Base-by-base conservation (phyloP, 176 grass and related monocot species). In the Rhynchospora breviuscula region DNA sequence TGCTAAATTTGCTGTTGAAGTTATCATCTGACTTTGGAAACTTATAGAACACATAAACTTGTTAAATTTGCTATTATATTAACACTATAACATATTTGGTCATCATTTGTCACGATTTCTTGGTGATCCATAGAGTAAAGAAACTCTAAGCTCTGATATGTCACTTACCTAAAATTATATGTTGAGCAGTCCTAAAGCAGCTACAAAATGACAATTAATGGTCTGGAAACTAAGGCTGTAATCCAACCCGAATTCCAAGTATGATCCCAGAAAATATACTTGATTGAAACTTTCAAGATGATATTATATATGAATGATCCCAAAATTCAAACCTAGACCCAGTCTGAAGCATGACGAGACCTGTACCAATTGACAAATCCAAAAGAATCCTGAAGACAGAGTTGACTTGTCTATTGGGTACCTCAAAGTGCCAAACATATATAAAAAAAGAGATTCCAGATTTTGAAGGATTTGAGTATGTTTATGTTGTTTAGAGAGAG, bases 381-480 rank as follows among this genome's bases (percentile, higher is more conserved):
- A 51, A 52, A 7, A 53, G 19, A 51, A 52, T 13, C n/a, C 19
- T 22, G 5, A 9, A 45, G 11, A 25, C 47, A 75, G 4, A 75
- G 71, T 52, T 75, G 71, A 75, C 71, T n/a, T 75, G 71, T 75
- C 71, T 53, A 53, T 75, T 75, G 19, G 47, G 19, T 47, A 26
- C 47, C 46, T 23, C 71, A 46, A 75, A 75, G 11, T 29, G 10
- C n/a, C 46, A 21, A 75, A 10, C 47, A 25, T 26, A 53, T 7
- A 25, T 15, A 14, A 75, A 11, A 75, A 75, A 53, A 75, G 22
- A 53, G 11, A 53, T 52, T 47, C 46, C 47, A 52, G n/a, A 75
- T 75, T 75, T 26, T 75, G n/a, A 71, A n/a, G 14, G 17, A 71
- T 71, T 68, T 40, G 45, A 21, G 67, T 71, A n/a, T 71, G 18